Percentiles rank a stretch among this genome's conserved stretches.
Evolutionary conservation across 2,329 filamentous ascomycete species (phyloP).

Genomic region (Pseudonectria buxi): DNA sequence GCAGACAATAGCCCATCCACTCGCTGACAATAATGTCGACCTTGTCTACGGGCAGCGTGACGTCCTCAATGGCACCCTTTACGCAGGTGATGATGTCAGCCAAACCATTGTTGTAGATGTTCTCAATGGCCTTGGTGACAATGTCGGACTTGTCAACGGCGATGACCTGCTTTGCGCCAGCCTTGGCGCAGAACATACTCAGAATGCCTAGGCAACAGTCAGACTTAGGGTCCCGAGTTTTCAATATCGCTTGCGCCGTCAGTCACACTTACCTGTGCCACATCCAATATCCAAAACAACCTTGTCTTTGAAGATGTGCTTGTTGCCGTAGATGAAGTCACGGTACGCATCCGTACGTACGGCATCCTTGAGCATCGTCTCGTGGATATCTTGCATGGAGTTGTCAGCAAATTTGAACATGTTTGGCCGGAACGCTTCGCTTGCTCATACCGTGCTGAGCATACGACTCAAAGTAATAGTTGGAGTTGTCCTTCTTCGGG

Average conservation of each 20-base stretch:
- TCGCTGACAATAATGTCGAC: slow-evolving; percentile 95
- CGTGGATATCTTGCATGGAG: slow-evolving; percentile 65
- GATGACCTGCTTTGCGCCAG: slow-evolving; percentile 78
- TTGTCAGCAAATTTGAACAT: slow-evolving; percentile 2
- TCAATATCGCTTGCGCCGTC: not conserved
- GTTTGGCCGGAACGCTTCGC: not conserved
- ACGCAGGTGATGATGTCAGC: slow-evolving; percentile 69
- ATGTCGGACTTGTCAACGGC: slow-evolving; percentile 91
- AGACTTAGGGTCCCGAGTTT: not conserved
- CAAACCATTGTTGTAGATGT: slow-evolving; percentile 74
- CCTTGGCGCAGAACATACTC: slow-evolving; percentile 89
- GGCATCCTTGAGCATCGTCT: slow-evolving; percentile 89
- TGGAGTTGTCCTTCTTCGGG: slow-evolving; percentile 27
- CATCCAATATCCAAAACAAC: slow-evolving; percentile 88
- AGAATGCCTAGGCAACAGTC: slow-evolving; percentile 56
- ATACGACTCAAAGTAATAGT: slow-evolving; percentile 56
- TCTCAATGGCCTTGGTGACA: slow-evolving; percentile 78
- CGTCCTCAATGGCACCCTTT: slow-evolving; percentile 82
- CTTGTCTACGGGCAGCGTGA: slow-evolving; percentile 65
- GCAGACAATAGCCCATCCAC: slow-evolving; percentile 94
- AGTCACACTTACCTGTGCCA: slow-evolving; percentile 49
- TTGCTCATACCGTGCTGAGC: slow-evolving; percentile 46
- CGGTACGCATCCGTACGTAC: slow-evolving; percentile 87
- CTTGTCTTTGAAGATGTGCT: slow-evolving; percentile 78
- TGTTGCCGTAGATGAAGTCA: slow-evolving; percentile 91